Evolutionary conservation across 164 flowering plant genomes (phyloP).

Genomic region (Berberis vulgaris): DNA sequence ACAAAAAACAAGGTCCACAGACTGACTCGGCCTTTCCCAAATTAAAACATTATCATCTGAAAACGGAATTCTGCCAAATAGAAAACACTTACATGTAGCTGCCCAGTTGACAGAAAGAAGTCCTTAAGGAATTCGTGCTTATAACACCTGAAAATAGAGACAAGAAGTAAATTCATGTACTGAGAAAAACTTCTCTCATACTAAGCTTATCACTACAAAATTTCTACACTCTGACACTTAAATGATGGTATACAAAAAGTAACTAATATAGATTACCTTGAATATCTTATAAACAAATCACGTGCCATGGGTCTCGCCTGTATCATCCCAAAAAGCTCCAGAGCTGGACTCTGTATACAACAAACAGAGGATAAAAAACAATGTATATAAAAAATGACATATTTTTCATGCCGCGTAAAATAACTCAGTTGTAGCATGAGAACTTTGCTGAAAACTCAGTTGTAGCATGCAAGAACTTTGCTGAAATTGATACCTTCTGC

Average conservation of each 20-base stretch:
- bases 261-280: slow-evolving; percentile 39
- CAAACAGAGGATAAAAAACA: slow-evolving; percentile 1
- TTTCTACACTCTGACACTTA: neutral
- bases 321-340: slow-evolving; percentile 78
- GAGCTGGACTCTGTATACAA: slow-evolving; percentile 51
- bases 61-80: too few relatives aligned
- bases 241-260: neutral
- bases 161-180: slow-evolving; percentile 4
- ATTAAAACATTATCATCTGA: too few relatives aligned
- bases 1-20: too few relatives aligned
- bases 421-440: neutral
- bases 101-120: slow-evolving; percentile 80
- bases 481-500: slow-evolving; percentile 56
- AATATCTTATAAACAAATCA: slow-evolving; percentile 67
- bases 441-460: neutral
- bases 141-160: slow-evolving; percentile 49
- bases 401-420: neutral
- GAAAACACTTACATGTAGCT: slow-evolving; percentile 51
- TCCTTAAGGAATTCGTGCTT: slow-evolving; percentile 84
- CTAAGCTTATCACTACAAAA: neutral
- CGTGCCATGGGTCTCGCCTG: slow-evolving; percentile 78
- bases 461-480: neutral
- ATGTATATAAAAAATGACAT: slow-evolving; percentile 1
- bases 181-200: neutral
- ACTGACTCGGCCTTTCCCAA: too few relatives aligned